Conservation (phyloP, 768 basidiomycete genomes). For the Grammothele lineata region DNA sequence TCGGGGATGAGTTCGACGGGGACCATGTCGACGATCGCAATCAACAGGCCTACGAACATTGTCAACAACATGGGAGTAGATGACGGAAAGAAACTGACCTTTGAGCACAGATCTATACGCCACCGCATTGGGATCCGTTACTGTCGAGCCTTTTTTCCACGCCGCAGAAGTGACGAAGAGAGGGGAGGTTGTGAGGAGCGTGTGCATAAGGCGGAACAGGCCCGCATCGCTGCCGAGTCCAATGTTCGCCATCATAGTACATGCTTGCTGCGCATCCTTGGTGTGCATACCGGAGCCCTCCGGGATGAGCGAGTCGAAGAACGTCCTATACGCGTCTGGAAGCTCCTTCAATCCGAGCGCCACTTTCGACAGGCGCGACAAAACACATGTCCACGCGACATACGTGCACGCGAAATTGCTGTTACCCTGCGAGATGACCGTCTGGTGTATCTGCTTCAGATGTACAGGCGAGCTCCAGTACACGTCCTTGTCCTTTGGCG, state of each 20-base stretch:
- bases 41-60: constrained; percentile 57
- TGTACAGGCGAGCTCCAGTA: constrained; percentile 61
- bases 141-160: constrained; percentile 61
- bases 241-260: constrained; percentile 53
- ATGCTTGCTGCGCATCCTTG: constrained; percentile 54
- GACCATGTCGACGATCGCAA: constrained; percentile 68
- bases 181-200: constrained; percentile 63
- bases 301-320: constrained; percentile 51
- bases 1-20: constrained; percentile 76
- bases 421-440: constrained; percentile 54
- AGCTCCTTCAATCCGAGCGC: constrained; percentile 46
- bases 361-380: constrained; percentile 54
- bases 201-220: constrained; percentile 52
- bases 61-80: neutral
- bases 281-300: constrained; percentile 37
- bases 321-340: constrained; percentile 48
- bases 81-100: constrained; percentile 39
- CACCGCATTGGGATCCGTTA: constrained; percentile 73
- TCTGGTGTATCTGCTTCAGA: constrained; percentile 62
- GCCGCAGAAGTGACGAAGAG: constrained; percentile 72
- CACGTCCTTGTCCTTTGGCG: constrained; percentile 43
- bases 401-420: constrained; percentile 69
- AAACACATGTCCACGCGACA: constrained; percentile 81
- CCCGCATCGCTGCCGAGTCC: constrained; percentile 57
- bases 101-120: constrained; percentile 81